Percentiles rank a stretch among this genome's conserved stretches.
These are phyloP conservation scores for Penicillium taxi DNA, from an alignment of 495 filamentous ascomycete species.

Conservation along the genomic window DNA sequence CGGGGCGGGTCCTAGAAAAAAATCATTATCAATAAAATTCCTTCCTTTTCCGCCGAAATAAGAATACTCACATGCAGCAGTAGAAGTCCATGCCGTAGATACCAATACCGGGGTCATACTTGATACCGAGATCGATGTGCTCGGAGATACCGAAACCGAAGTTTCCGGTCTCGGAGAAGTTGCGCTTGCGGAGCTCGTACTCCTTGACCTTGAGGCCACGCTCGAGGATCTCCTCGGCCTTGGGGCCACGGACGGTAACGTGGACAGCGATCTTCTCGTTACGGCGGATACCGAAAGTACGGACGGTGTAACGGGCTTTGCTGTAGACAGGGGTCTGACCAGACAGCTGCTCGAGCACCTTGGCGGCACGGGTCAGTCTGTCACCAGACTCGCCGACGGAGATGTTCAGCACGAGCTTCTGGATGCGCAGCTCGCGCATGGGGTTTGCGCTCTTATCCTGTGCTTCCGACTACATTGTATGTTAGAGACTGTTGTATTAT, in stretches of 20 bases:
- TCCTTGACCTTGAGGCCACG: slow-evolving; percentile 99
- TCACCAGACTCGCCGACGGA: slow-evolving; percentile 99
- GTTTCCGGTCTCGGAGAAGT: slow-evolving; percentile 99
- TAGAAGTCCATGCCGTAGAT: slow-evolving; percentile 99
- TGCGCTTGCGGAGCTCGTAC: slow-evolving; percentile 96
- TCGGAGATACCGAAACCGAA: slow-evolving; percentile 99
- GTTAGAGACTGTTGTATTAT: slow-evolving; percentile 19
- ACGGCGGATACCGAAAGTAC: slow-evolving; percentile 99
- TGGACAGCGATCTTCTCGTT: slow-evolving; percentile 99
- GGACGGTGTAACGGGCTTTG: slow-evolving; percentile 99
- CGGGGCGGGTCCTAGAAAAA: slow-evolving; percentile 69
- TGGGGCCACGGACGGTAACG: slow-evolving; percentile 98
- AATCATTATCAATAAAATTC: slow-evolving; percentile 16
- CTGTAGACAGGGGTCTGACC: slow-evolving; percentile 99
- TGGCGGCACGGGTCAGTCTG: slow-evolving; percentile 98
- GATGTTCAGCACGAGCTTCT: slow-evolving; percentile 99
- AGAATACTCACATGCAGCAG: slow-evolving; percentile 81
- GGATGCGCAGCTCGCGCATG: slow-evolving; percentile 99
- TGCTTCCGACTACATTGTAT: slow-evolving; percentile 45
- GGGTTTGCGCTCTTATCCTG: slow-evolving; percentile 86
- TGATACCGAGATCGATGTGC: slow-evolving; percentile 99
- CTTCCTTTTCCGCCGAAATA: background rate
- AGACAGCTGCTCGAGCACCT: slow-evolving; percentile 98
- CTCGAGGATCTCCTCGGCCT: slow-evolving; percentile 99
- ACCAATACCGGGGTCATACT: slow-evolving; percentile 98